phyloP scores from a whole-genome alignment of 345 rosid species.

The Linum lewisii region DNA sequence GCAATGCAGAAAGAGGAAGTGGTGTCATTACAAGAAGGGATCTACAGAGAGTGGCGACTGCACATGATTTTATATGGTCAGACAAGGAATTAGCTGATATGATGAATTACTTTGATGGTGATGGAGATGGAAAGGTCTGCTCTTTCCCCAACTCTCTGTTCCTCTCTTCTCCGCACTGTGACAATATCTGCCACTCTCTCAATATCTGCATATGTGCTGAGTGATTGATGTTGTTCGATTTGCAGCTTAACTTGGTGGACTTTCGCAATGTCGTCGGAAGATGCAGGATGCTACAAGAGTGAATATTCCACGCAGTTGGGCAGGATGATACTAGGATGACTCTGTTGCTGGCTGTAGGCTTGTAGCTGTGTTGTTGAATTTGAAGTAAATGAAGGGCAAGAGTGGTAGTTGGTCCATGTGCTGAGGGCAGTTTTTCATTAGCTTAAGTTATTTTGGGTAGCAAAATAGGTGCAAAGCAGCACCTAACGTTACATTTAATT shows the following conservation, averaged over 20 bases:
- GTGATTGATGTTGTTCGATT: not conserved
- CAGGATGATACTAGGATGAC: too few species aligned
- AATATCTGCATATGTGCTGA: not conserved
- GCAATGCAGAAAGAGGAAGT: slow-evolving; percentile 50
- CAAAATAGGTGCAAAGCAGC: too few species aligned
- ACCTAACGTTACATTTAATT: too few species aligned
- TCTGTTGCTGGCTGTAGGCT: too few species aligned
- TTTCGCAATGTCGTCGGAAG: slow-evolving; percentile 46
- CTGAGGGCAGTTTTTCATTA: too few species aligned
- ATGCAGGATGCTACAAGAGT: slow-evolving; percentile 43
- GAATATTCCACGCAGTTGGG: too few species aligned
- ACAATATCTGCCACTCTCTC: too few species aligned
- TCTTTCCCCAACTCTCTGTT: not conserved
- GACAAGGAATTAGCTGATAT: slow-evolving; percentile 61
- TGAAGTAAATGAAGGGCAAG: too few species aligned
- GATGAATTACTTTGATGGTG: slow-evolving; percentile 61
- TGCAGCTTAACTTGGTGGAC: slow-evolving; percentile 66
- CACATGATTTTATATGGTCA: slow-evolving; percentile 72
- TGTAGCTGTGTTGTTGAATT: too few species aligned
- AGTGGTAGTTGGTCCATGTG: too few species aligned
- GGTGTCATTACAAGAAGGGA: slow-evolving; percentile 47
- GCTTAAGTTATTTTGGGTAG: too few species aligned
- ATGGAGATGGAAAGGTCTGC: slow-evolving; percentile 64
- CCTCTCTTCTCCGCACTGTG: too few species aligned
- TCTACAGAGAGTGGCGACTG: slow-evolving; percentile 37